Base-by-base conservation (phyloP, 192 early-diverging fungal genomes). In the Coemansia sp. region DNA sequence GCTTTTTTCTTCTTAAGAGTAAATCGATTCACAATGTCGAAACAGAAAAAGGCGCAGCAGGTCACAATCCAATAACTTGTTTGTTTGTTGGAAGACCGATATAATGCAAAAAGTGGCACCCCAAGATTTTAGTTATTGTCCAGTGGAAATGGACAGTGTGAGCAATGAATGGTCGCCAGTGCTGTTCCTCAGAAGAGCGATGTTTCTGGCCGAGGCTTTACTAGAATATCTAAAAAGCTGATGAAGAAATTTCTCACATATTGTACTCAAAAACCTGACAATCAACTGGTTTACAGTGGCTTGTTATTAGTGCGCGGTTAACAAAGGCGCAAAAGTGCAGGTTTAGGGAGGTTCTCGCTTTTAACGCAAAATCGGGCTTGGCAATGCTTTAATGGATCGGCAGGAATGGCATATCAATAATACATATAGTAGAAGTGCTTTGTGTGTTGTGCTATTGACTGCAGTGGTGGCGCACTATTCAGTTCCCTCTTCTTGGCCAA, bases 201-300 rank as follows among this genome's bases (percentile, higher is more conserved):
- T 44, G 5, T 19, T 48, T 27, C 3, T 48, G 45, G 45, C n/a
- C 21, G 14, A 17, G 45, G 45, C 45, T 48, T 48, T 48, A 37
- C 45, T 48, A 4, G n/a, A 16, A 48, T 31, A 8, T n/a, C 29
- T 29, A 3, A 54, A 33, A 54, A 4, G 1, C 40, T 0, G 2
- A 50, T 50, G 6, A 66, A 66, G 39, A 64, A 64, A 34, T 29
- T 3, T 64, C 39, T 21, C 40, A 29, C 37, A 14, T 5, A 62
- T 62, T 62, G 39, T 62, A 11, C 24, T 34, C 6, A 33, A 31
- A 17, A 35, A 7, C 1, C 33, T 14, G 16, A 4, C 33, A 57
- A 35, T 57, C 54, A 8, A 27, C 6, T 13, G 29, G 16, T 33
- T 14, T 34, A 17, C 11, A 34, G 54, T 57, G 54, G 54, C 54